Evolutionary conservation across 805 yeast genomes (phyloP), one percentile per base, ranked within the genome.

Genomic region (Lachancea meyersii): DNA sequence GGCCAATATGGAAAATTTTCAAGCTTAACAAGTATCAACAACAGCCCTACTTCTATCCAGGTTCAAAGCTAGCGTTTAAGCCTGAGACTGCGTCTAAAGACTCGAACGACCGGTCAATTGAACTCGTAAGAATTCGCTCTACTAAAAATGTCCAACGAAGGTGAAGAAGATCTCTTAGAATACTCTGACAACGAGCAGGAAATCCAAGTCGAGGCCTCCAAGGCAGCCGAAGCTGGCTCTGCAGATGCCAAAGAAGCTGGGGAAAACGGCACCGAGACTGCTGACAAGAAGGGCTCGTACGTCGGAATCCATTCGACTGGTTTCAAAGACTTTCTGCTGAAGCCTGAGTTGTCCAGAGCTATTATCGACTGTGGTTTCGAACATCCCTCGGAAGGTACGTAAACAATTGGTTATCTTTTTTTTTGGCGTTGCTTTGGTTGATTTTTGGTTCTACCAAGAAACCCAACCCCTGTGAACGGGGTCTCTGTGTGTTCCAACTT

Each of bases 331-430:
- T 91, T 91, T 70, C 72, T 93, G 61, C 77, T 91, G 69, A 93
- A 93, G 73, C 97, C 97, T 24, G 98, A 93, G 72, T 77, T 91
- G 55, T 76, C 91, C 60, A 84, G 98, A 71, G 98, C 98, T 52
- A 91, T 91, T 64, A 94, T 89, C 54, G 98, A 91, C 71, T 88
- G 97, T 75, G 98, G 98, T 75, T 91, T 91, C 65, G 98, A 91
- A 75, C 98, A 91, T 73, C 98, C 98, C 53, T 87, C 96, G 53
- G 98, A 91, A 82, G 94, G 93, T 85, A 71, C 77, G 93, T 41
- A 24, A 11, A 13, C 24, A 10, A n/a, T 23, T 22, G 4, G 35
- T 31, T 18, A n/a, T 32, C 11, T 13, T 8, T 17, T 17, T 16
- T 31, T 21, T 17, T 22, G 17, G 6, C 13, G 9, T 23, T 23